Evolutionary conservation across 345 rosid genomes (phyloP).

Genomic region (Dovyalis caffra): DNA sequence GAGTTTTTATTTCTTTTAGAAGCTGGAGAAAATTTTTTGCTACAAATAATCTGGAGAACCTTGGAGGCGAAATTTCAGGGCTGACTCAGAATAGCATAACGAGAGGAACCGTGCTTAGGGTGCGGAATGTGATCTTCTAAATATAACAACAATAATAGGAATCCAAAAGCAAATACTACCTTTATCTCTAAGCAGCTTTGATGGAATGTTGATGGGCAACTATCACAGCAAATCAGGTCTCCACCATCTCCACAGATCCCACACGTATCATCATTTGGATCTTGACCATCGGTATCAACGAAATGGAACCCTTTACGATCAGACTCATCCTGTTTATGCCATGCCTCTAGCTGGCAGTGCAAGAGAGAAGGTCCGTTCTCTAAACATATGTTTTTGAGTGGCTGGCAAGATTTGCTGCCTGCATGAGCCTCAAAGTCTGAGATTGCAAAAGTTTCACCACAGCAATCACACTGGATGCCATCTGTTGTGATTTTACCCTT

Average conservation of each 20-base stretch:
- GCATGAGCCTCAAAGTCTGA: slow-evolving; percentile 68
- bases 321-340: slow-evolving; percentile 67
- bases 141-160: not conserved
- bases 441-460: slow-evolving; percentile 47
- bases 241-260: slow-evolving; percentile 99
- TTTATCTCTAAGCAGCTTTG: slow-evolving; percentile 75
- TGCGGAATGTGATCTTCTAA: not conserved
- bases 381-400: slow-evolving; percentile 57
- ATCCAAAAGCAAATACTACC: slow-evolving; percentile 39
- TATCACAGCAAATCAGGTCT: slow-evolving; percentile 80
- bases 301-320: slow-evolving; percentile 54
- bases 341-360: slow-evolving; percentile 65
- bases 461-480: slow-evolving; percentile 81
- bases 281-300: slow-evolving; percentile 63
- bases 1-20: not conserved
- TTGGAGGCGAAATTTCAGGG: not conserved
- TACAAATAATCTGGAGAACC: not conserved
- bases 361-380: slow-evolving; percentile 66
- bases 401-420: slow-evolving; percentile 46
- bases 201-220: slow-evolving; percentile 97
- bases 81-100: not conserved
- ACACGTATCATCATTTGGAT: slow-evolving; percentile 95
- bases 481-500: slow-evolving; percentile 56
- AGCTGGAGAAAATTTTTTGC: not conserved
- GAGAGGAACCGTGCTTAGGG: not conserved